phyloP scores from a whole-genome alignment of 345 rosid species.

The Dipteronia sinensis region DNA sequence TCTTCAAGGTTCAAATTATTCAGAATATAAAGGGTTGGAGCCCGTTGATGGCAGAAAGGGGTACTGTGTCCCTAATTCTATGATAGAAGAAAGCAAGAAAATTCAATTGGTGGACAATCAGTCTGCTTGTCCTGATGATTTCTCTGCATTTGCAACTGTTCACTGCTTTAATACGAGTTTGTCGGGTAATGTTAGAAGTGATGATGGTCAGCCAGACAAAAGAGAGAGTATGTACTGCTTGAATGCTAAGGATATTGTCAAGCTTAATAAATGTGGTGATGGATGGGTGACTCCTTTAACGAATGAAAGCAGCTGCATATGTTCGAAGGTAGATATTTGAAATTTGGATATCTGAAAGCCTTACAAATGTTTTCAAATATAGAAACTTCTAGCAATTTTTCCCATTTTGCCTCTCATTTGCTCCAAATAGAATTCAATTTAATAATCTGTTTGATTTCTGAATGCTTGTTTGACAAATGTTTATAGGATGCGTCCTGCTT shows the following conservation, averaged over 20 bases:
- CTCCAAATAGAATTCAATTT: neutral
- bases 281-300: conserved; percentile 45
- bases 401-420: neutral
- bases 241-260: conserved; percentile 65
- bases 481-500: conserved; percentile 68
- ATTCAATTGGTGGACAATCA: conserved; percentile 37
- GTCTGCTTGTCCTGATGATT: conserved; percentile 57
- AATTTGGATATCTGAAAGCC: conserved; percentile 8
- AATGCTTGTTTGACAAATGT: conserved; percentile 3
- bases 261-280: conserved; percentile 64
- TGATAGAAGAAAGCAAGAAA: conserved; percentile 48
- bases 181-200: conserved; percentile 11
- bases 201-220: conserved; percentile 28
- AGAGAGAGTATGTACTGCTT: conserved; percentile 49
- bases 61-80: conserved; percentile 63
- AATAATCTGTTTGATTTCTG: neutral
- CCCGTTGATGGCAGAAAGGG: conserved; percentile 51
- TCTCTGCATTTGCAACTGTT: conserved; percentile 47
- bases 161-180: conserved; percentile 39
- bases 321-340: conserved; percentile 53
- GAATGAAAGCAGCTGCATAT: conserved; percentile 47
- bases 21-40: conserved; percentile 34
- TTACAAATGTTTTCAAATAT: conserved; percentile 1
- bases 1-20: conserved; percentile 37
- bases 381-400: neutral